phyloP scores from a whole-genome alignment of 805 yeast genomes.

The Lachancea nothofagi region DNA sequence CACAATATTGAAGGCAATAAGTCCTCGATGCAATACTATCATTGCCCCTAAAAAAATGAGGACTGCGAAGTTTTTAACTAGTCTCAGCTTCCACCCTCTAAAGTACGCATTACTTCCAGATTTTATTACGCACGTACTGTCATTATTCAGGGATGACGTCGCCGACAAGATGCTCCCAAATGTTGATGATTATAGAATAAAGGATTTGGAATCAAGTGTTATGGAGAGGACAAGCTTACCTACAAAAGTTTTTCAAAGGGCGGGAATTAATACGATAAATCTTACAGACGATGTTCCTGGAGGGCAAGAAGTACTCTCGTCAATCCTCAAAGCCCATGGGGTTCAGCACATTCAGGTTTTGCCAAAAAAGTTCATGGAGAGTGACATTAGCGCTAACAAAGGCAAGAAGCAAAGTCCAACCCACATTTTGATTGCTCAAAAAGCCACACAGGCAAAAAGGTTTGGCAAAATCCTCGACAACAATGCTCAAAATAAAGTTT shows the following conservation, averaged over 20 bases:
- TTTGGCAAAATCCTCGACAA: slow-evolving; percentile 17
- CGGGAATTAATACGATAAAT: slow-evolving; percentile 19
- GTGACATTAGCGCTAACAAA: slow-evolving; percentile 16
- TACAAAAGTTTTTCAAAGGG: slow-evolving; percentile 26
- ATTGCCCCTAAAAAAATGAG: slow-evolving; percentile 79
- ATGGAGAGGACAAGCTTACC: slow-evolving; percentile 15
- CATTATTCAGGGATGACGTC: slow-evolving; percentile 18
- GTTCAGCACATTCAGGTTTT: slow-evolving; percentile 20
- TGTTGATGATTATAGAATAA: slow-evolving; percentile 29
- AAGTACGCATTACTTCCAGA: slow-evolving; percentile 50
- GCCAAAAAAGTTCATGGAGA: slow-evolving; percentile 16
- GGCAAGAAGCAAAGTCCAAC: slow-evolving; percentile 12
- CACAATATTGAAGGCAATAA: slow-evolving; percentile 36
- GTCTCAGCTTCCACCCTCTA: slow-evolving; percentile 51
- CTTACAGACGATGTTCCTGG: slow-evolving; percentile 27
- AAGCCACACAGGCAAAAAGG: slow-evolving; percentile 27
- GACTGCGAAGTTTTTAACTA: slow-evolving; percentile 79
- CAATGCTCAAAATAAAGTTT: slow-evolving; percentile 8
- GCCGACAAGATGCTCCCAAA: slow-evolving; percentile 21
- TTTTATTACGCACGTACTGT: slow-evolving; percentile 45
- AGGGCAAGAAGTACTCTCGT: slow-evolving; percentile 22
- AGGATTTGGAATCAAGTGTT: slow-evolving; percentile 29
- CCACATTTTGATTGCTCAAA: slow-evolving; percentile 26
- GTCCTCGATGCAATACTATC: slow-evolving; percentile 43
- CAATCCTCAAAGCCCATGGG: slow-evolving; percentile 28